Evolutionary conservation across 2,329 filamentous ascomycete species (phyloP).

Genomic region (Talaromyces albobiverticillius): DNA sequence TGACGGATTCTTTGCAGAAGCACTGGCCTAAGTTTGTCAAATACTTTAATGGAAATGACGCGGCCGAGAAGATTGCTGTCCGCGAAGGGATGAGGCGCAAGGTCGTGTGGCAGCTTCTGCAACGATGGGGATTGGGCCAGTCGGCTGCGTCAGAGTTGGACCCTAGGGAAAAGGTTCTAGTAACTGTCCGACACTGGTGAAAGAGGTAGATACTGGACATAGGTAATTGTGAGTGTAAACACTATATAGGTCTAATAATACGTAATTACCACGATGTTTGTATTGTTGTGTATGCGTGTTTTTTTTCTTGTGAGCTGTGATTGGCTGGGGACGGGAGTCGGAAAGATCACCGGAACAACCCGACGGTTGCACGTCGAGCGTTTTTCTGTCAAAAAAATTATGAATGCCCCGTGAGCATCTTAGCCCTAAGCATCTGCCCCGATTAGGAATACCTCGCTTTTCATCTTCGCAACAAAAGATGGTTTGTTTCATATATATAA

Average conservation of each 20-base stretch:
- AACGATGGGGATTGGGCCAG: constrained; percentile 62
- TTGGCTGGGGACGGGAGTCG: neutral
- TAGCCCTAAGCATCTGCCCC: constrained; percentile 2
- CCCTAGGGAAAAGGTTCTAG: constrained; percentile 43
- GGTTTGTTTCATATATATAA: no score
- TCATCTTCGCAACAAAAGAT: no score
- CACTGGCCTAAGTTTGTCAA: constrained; percentile 73
- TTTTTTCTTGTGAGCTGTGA: neutral
- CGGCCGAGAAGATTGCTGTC: constrained; percentile 82
- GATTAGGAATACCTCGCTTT: no score
- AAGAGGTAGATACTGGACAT: no score
- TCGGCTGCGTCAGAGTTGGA: constrained; percentile 29
- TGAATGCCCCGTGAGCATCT: neutral
- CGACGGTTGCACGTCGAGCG: neutral
- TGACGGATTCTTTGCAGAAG: constrained; percentile 47
- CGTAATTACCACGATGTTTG: no score
- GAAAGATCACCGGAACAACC: neutral
- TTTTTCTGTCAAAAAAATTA: no score
- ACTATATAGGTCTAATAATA: no score
- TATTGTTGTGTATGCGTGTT: no score
- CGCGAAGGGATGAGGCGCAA: constrained; percentile 84
- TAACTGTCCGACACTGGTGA: constrained; percentile 70
- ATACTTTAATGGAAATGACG: constrained; percentile 82
- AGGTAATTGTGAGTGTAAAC: no score
- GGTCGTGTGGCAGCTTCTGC: constrained; percentile 52